Evolutionary conservation across 495 filamentous ascomycete genomes (phyloP).

Genomic region (Lentithecium fluviatile): DNA sequence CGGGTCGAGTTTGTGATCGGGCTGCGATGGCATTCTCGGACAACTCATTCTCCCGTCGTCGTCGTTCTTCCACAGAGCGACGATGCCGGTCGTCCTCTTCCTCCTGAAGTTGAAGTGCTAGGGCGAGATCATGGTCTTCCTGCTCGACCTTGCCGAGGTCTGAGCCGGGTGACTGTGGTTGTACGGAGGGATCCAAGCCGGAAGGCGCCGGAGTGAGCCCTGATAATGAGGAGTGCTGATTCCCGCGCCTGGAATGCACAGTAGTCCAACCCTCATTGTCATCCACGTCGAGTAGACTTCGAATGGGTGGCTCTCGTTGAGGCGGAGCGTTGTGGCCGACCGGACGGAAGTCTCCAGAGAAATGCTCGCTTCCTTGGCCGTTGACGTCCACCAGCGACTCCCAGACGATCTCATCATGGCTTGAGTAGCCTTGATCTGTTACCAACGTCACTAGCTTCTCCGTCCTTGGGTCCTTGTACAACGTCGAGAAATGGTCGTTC

Average conservation of each 20-base stretch:
- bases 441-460: slow-evolving; percentile 73
- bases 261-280: slow-evolving; percentile 48
- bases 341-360: slow-evolving; percentile 83
- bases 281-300: slow-evolving; percentile 31
- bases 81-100: slow-evolving; percentile 72
- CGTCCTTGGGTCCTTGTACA: slow-evolving; percentile 77
- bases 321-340: slow-evolving; percentile 57
- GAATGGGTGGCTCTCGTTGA: slow-evolving; percentile 32
- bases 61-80: slow-evolving; percentile 43
- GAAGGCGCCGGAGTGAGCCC: background rate
- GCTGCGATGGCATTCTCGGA: slow-evolving; percentile 60
- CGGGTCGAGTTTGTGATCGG: slow-evolving; percentile 40
- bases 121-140: slow-evolving; percentile 74
- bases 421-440: slow-evolving; percentile 86
- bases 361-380: slow-evolving; percentile 79
- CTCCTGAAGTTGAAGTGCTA: slow-evolving; percentile 79
- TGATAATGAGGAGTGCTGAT: slow-evolving; percentile 18
- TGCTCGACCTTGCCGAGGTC: slow-evolving; percentile 51
- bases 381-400: slow-evolving; percentile 86
- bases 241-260: slow-evolving; percentile 13
- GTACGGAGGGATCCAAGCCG: background rate
- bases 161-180: slow-evolving; percentile 17
- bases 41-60: slow-evolving; percentile 45
- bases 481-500: slow-evolving; percentile 93
- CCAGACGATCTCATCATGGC: slow-evolving; percentile 92